These are phyloP conservation scores for Cornus kousa DNA, from an alignment of 148 eudicot species.

Conservation along the genomic window DNA sequence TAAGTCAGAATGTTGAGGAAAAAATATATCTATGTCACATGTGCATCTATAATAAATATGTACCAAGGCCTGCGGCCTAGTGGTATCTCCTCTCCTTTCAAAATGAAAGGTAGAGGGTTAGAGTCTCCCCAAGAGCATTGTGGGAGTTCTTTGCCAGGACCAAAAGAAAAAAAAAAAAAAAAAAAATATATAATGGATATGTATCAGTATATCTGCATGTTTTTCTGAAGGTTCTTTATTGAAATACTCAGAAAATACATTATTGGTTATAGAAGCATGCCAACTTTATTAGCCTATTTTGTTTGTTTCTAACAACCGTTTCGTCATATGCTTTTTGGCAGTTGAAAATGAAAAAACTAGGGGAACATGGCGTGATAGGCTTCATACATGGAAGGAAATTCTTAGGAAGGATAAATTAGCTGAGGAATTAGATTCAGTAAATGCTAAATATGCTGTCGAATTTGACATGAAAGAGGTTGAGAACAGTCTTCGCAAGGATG, in stretches of 20 bases:
- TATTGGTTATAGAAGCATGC: not conserved
- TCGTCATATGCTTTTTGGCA: constrained; percentile 28
- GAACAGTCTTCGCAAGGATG: constrained; percentile 81
- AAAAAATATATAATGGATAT: no score
- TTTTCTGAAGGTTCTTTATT: no score
- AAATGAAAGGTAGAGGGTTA: no score
- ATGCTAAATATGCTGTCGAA: constrained; percentile 71
- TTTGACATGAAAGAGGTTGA: constrained; percentile 98
- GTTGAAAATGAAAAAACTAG: constrained; percentile 39
- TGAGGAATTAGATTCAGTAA: constrained; percentile 60
- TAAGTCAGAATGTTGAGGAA: not conserved
- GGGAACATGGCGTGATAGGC: constrained; percentile 91
- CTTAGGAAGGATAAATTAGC: constrained; percentile 72
- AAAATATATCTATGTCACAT: not conserved
- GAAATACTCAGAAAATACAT: no score
- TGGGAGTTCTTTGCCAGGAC: no score
- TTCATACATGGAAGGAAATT: constrained; percentile 67
- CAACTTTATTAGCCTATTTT: not conserved
- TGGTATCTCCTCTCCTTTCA: no score
- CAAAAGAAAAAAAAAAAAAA: no score
- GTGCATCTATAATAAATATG: not conserved
- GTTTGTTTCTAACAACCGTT: not conserved
- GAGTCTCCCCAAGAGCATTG: no score
- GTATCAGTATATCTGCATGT: no score
- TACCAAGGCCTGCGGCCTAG: no score